phyloP scores from a whole-genome alignment of 2,329 filamentous ascomycete genomes.

The Cyclaneusma minus region DNA sequence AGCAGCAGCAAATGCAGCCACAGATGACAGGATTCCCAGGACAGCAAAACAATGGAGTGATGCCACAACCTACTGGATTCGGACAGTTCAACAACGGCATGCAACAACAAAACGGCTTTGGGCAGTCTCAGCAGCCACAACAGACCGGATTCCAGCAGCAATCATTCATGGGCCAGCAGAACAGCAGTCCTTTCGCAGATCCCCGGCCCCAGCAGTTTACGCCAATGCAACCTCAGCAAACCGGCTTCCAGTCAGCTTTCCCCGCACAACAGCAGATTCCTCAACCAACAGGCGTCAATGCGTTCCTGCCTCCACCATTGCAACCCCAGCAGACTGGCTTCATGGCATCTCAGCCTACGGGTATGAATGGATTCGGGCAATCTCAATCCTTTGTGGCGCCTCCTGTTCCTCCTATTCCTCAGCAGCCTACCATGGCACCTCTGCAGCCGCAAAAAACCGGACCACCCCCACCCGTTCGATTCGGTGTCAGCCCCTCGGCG shows the following conservation, averaged over 20 bases:
- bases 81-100: slow-evolving; percentile 16
- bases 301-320: slow-evolving; percentile 39
- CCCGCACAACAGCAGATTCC: slow-evolving; percentile 21
- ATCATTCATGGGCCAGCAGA: slow-evolving; percentile 28
- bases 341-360: slow-evolving; percentile 33
- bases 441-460: slow-evolving; percentile 68
- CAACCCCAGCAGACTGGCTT: slow-evolving; percentile 44
- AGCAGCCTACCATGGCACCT: slow-evolving; percentile 41
- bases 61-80: slow-evolving; percentile 30
- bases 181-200: slow-evolving; percentile 36
- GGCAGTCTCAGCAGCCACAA: slow-evolving; percentile 19
- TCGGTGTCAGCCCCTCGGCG: slow-evolving; percentile 58
- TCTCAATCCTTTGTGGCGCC: slow-evolving; percentile 25
- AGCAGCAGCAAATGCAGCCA: slow-evolving; percentile 32
- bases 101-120: slow-evolving; percentile 29
- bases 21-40: slow-evolving; percentile 49
- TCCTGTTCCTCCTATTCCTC: slow-evolving; percentile 34
- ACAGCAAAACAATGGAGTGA: slow-evolving; percentile 18
- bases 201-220: slow-evolving; percentile 37
- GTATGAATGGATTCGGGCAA: slow-evolving; percentile 32
- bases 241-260: slow-evolving; percentile 28
- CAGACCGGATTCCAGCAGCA: slow-evolving; percentile 28
- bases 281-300: slow-evolving; percentile 32
- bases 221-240: slow-evolving; percentile 32
- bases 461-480: slow-evolving; percentile 74